These are phyloP conservation scores for Chlamydomonas reinhardtii DNA, from an alignment of 163 green algal genomes.

Conservation along the genomic window DNA sequence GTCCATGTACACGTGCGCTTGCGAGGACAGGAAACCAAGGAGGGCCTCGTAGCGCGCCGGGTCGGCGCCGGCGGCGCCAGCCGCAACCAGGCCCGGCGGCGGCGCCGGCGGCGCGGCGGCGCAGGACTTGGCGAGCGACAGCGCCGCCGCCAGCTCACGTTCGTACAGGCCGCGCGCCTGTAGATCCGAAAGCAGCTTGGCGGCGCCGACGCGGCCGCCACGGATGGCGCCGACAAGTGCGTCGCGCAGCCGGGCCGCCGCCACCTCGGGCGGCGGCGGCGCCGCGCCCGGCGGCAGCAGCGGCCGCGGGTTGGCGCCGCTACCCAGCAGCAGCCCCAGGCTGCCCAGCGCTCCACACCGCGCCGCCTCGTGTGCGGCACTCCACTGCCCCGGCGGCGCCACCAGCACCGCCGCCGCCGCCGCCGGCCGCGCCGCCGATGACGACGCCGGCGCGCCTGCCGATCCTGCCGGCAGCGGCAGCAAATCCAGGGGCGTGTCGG, in stretches of 20 bases:
- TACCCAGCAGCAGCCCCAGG: neutral
- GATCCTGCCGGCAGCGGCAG: neutral
- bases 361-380: conserved; percentile 19
- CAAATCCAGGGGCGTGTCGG: neutral
- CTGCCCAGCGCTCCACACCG: conserved; percentile 12
- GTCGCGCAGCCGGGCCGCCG: conserved; percentile 11
- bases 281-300: too few relatives aligned
- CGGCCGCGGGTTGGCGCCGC: too few relatives aligned
- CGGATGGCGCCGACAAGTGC: conserved; percentile 26
- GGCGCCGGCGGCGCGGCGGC: conserved; percentile 2
- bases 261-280: neutral
- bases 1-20: conserved; percentile 33
- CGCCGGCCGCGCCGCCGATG: neutral
- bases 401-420: neutral
- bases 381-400: neutral
- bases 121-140: neutral
- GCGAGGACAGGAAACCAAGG: conserved; percentile 23
- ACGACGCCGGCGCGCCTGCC: neutral
- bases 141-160: conserved; percentile 32
- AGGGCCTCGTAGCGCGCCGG: conserved; percentile 14
- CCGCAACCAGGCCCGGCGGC: neutral
- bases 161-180: conserved; percentile 27
- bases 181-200: conserved; percentile 15
- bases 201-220: conserved; percentile 27
- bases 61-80: neutral